Percentiles rank a stretch among this genome's conserved stretches.
phyloP scores from a whole-genome alignment of 2,329 filamentous ascomycete species.

The Colletotrichum godetiae region DNA sequence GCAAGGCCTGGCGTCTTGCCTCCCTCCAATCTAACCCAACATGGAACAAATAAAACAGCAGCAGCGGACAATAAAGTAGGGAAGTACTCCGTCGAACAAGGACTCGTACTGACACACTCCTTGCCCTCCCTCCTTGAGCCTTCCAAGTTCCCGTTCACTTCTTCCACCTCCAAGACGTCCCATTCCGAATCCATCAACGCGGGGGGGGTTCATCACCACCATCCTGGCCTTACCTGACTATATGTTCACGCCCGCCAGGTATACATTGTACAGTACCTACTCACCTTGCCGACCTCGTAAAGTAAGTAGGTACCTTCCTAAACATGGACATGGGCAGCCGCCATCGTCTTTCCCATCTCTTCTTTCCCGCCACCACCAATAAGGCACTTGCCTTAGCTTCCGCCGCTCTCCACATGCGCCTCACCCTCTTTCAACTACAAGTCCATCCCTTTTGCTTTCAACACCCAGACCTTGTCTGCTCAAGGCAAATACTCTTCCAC shows the following conservation, averaged over 20 bases:
- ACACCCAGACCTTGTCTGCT: background rate
- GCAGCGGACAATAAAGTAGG: background rate
- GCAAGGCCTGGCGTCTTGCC: background rate
- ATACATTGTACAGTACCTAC: background rate
- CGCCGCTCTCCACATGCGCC: slow-evolving; percentile 13
- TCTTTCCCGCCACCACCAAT: background rate
- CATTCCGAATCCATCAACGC: background rate
- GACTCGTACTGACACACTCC: background rate
- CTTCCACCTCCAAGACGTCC: background rate
- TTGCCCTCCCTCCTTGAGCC: background rate
- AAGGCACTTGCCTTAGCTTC: slow-evolving; percentile 7
- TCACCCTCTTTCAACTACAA: slow-evolving; percentile 20
- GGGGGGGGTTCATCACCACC: no score
- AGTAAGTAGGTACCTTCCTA: background rate
- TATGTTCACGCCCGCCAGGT: background rate
- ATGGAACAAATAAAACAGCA: background rate
- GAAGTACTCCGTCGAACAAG: background rate
- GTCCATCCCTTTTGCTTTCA: background rate
- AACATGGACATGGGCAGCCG: background rate
- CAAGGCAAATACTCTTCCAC: background rate
- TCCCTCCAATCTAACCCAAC: slow-evolving; percentile 22
- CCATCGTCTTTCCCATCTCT: background rate
- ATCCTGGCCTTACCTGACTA: background rate
- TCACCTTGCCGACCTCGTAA: no score
- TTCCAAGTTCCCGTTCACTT: background rate